A percentile compares a stretch with the other conserved stretches of the same genome.
phyloP scores from a whole-genome alignment of 176 grass and related monocot genomes.

The Carex myosuroides region DNA sequence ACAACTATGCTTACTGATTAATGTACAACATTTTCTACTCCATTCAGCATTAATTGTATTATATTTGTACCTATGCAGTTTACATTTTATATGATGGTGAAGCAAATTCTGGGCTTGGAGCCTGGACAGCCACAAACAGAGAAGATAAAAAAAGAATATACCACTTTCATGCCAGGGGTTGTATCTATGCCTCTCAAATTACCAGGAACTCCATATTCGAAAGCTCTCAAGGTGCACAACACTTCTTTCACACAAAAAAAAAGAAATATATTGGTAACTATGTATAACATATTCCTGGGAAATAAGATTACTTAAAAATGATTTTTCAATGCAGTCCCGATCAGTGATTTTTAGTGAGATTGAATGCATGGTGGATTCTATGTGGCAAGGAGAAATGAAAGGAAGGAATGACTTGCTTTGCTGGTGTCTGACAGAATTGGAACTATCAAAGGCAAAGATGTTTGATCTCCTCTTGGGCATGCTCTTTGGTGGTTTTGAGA shows the following conservation, averaged over 20 bases:
- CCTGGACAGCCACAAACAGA: slow-evolving; percentile 13
- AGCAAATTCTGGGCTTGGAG: slow-evolving; percentile 31
- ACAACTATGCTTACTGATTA: background rate
- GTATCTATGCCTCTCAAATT: slow-evolving; percentile 26
- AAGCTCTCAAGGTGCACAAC: slow-evolving; percentile 27
- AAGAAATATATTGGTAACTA: background rate
- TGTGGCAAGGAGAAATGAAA: background rate
- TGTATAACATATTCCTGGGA: background rate
- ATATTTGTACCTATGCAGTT: slow-evolving; percentile 13
- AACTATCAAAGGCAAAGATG: slow-evolving; percentile 24
- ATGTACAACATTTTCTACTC: background rate
- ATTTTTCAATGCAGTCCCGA: slow-evolving; percentile 18
- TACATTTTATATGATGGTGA: slow-evolving; percentile 38
- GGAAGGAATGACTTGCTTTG: slow-evolving; percentile 21
- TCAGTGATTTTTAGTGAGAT: slow-evolving; percentile 21
- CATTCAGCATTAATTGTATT: background rate
- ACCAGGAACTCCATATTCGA: slow-evolving; percentile 32
- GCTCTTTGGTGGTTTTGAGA: slow-evolving; percentile 41
- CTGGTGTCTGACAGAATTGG: slow-evolving; percentile 17
- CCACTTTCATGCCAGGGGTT: slow-evolving; percentile 32
- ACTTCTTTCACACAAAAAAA: background rate
- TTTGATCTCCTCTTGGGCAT: slow-evolving; percentile 33
- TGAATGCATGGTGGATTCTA: slow-evolving; percentile 4
- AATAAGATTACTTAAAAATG: background rate
- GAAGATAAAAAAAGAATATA: slow-evolving; percentile 28